Evolutionary conservation across 768 basidiomycete genomes (phyloP).

Genomic region (Boletus rubescentipes): DNA sequence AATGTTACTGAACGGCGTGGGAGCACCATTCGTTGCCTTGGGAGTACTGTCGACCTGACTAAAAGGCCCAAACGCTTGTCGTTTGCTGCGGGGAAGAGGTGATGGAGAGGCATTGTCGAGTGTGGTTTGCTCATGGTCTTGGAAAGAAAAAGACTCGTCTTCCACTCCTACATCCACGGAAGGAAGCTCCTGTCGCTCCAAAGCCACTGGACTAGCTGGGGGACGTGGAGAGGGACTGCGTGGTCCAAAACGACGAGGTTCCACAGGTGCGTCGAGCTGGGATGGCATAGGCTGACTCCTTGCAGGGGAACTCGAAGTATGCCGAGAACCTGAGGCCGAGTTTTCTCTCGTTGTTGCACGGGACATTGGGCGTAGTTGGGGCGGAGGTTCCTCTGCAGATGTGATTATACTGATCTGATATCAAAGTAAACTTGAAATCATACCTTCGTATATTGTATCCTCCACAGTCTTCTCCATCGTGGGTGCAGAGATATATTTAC

Average conservation of each 20-base stretch:
- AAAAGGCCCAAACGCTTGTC: slow-evolving; percentile 60
- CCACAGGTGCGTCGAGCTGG: slow-evolving; percentile 49
- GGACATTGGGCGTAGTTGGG: slow-evolving; percentile 53
- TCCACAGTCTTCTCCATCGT: slow-evolving; percentile 50
- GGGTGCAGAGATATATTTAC: slow-evolving; percentile 40
- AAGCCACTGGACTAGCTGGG: slow-evolving; percentile 39
- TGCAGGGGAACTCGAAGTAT: slow-evolving; percentile 43
- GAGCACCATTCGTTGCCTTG: slow-evolving; percentile 35
- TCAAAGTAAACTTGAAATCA: slow-evolving; percentile 13
- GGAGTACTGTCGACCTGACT: slow-evolving; percentile 56
- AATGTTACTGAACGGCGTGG: slow-evolving; percentile 45
- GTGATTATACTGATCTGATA: slow-evolving; percentile 1
- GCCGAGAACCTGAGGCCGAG: slow-evolving; percentile 48
- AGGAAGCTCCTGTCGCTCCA: slow-evolving; percentile 34
- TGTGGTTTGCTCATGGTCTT: slow-evolving; percentile 23
- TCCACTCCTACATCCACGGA: slow-evolving; percentile 48
- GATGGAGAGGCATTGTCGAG: slow-evolving; percentile 38
- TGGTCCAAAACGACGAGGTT: slow-evolving; percentile 70
- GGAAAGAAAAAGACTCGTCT: slow-evolving; percentile 37
- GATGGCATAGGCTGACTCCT: slow-evolving; percentile 29
- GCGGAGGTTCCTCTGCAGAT: slow-evolving; percentile 57
- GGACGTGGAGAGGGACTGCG: slow-evolving; percentile 72
- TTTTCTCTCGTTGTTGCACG: slow-evolving; percentile 46
- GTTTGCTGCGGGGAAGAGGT: slow-evolving; percentile 68
- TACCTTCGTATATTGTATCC: slow-evolving; percentile 80